Base-by-base conservation (phyloP, 2,329 filamentous ascomycete genomes). In the Penicillium hordei region DNA sequence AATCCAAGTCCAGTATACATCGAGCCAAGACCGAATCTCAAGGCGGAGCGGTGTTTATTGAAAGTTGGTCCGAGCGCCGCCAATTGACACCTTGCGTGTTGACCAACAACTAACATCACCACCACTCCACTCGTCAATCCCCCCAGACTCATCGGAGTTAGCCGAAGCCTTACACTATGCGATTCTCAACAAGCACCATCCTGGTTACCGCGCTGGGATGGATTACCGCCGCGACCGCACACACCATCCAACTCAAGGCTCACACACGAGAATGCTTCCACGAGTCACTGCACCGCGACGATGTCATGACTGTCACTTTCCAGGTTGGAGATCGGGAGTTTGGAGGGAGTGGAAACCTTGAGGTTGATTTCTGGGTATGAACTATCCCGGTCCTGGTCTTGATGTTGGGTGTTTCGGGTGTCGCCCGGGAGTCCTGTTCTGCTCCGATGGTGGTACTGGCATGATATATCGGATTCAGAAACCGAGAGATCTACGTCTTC, bases 231-330 rank as follows among this genome's bases (percentile, higher is more conserved):
- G 83, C 85, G 61, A 76, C 85, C 65, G 91, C 91, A 68, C 94
- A 99, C 85, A 97, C 95, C 82, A 97, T 99, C 78, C 91, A 94
- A 76, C 87, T 99, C 71, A 89, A 89, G 62, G 89, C 93, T 68
- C 92, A 99, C 79, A 90, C 91, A 72, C 86, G 92, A 78, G 94
- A 99, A 82, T 99, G 94, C 82, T 99, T 97, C 84, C 90, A 96
- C 82, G 94, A 99, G 81, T 78, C 82, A 68, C 86, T 99, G 59
- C 93, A 96, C 81, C 86, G 84, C 75, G 94, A 96, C 77, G 94
- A 99, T 81, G 90, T 89, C 78, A 99, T 99, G 94, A 97, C 92
- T 9, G 93, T 99, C 59, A 96, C 93, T 31, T 99, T 95, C 83
- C 94, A 97, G 81, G 93, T 97, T 58, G 94, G 94, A 73, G 94